Evolutionary conservation across 352 stramenopile genomes (phyloP).

Genomic region (Phytopythium oedochilum): DNA sequence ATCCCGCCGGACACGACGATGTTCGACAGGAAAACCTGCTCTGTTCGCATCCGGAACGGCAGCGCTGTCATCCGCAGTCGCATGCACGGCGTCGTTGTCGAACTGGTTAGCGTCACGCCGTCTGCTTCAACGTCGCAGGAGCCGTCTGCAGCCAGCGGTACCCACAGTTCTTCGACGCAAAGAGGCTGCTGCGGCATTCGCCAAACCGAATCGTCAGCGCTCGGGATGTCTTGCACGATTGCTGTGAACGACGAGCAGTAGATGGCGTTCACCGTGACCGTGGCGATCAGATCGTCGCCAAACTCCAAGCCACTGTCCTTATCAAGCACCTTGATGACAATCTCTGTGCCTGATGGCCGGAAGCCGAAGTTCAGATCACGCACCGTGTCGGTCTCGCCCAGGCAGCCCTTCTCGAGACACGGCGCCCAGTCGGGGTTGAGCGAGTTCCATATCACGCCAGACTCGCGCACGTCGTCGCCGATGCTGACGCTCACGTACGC

Average conservation of each 20-base stretch:
- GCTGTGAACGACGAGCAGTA: constrained; percentile 78
- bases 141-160: constrained; percentile 35
- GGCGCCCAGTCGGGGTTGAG: constrained; percentile 77
- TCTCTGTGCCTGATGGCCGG: constrained; percentile 66
- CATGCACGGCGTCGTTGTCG: constrained; percentile 48
- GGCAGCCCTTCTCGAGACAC: constrained; percentile 40
- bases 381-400: constrained; percentile 31
- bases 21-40: constrained; percentile 50
- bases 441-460: constrained; percentile 57
- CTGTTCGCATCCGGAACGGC: constrained; percentile 68
- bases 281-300: constrained; percentile 74
- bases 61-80: constrained; percentile 61
- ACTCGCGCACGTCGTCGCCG: constrained; percentile 60
- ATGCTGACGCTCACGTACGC: constrained; percentile 74
- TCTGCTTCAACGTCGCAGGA: constrained; percentile 2
- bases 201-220: constrained; percentile 57
- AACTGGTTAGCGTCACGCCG: neutral
- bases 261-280: constrained; percentile 68
- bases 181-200: constrained; percentile 56
- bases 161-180: constrained; percentile 76
- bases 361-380: constrained; percentile 86
- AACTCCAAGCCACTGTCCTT: constrained; percentile 87
- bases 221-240: constrained; percentile 31
- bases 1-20: constrained; percentile 61
- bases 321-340: constrained; percentile 69